These are phyloP conservation scores for Sistotremastrum suecicum DNA, from an alignment of 768 basidiomycete genomes.

Conservation along the genomic window DNA sequence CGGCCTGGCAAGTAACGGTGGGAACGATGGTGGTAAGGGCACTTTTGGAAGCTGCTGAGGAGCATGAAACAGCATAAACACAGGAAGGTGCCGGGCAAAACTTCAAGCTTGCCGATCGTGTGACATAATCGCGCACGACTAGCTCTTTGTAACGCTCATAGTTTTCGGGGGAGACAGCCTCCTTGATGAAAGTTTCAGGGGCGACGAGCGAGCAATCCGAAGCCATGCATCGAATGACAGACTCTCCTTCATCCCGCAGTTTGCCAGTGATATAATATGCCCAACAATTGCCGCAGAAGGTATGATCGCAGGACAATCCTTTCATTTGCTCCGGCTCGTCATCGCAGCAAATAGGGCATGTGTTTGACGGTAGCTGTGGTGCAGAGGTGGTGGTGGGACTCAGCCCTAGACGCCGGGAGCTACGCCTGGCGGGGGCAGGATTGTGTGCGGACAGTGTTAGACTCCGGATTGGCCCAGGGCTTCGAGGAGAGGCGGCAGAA, in stretches of 20 bases:
- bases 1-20: conserved; percentile 71
- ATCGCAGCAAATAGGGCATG: conserved; percentile 91
- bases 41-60: conserved; percentile 60
- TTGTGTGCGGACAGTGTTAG: conserved; percentile 7
- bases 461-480: conserved; percentile 22
- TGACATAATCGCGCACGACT: conserved; percentile 80
- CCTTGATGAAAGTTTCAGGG: conserved; percentile 46
- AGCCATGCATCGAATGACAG: conserved; percentile 64
- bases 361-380: conserved; percentile 38
- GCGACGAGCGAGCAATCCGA: conserved; percentile 56
- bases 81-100: conserved; percentile 95
- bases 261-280: conserved; percentile 63
- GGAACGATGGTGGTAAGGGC: conserved; percentile 73
- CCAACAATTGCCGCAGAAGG: conserved; percentile 82
- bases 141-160: conserved; percentile 74
- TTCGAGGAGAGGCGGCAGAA: conserved; percentile 20
- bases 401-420: conserved; percentile 18
- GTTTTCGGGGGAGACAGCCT: conserved; percentile 39
- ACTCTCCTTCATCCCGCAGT: conserved; percentile 71
- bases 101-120: conserved; percentile 65
- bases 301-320: conserved; percentile 68
- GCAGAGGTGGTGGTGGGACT: conserved; percentile 13
- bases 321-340: conserved; percentile 49
- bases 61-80: conserved; percentile 87
- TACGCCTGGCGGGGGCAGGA: conserved; percentile 16